Base-by-base conservation (phyloP, 208 protist genomes). In the Wallacemonas sp. region DNA sequence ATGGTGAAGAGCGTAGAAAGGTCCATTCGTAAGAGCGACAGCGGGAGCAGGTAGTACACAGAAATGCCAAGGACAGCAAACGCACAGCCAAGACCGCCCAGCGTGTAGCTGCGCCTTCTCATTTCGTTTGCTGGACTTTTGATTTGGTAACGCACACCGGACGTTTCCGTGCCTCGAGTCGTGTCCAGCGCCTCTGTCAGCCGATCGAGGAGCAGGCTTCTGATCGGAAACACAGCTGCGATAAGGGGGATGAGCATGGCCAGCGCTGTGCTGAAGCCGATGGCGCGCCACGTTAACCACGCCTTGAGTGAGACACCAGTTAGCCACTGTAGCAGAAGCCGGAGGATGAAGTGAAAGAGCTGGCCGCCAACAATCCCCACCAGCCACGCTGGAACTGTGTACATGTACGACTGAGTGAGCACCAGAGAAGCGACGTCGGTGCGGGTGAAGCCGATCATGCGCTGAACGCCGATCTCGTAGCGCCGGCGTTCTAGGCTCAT, bases 1-100 rank as follows among this genome's bases (percentile, higher is more conserved):
- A 99, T 94, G 66, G 87, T 86, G 30, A 98, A 86, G 27, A 99
- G 65, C 15, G 97, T 68, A 8, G 65, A 42, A 0, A 98, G 65
- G 58, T 98, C 90, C 64, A 93, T 68, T 1, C 75, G 76, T 3
- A 98, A n/a, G 1, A 99, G 59, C 0, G 83, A 75, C 22, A 87
- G 67, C 26, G 97, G 97, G 34, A 99, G 85, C 10, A 98, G 39
- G 66, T 96, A 97, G 81, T 98, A 98, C 21, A 98, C 48, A 17
- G 73, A 64, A 42, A 94, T 84, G 3, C 94, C 93, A 58, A 88
- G 78, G 15, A 81, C 24, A 1, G 76, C 50, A 21, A 91, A 65
- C 0, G 80, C 33, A 1, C 83, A 37, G 22, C 89, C 93, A 32
- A 96, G 44, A 29, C 68, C 38, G 27, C 92, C 65, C 17, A 85